Evolutionary conservation across 176 grass and related monocot species (phyloP).

Genomic region (Phragmites australis): DNA sequence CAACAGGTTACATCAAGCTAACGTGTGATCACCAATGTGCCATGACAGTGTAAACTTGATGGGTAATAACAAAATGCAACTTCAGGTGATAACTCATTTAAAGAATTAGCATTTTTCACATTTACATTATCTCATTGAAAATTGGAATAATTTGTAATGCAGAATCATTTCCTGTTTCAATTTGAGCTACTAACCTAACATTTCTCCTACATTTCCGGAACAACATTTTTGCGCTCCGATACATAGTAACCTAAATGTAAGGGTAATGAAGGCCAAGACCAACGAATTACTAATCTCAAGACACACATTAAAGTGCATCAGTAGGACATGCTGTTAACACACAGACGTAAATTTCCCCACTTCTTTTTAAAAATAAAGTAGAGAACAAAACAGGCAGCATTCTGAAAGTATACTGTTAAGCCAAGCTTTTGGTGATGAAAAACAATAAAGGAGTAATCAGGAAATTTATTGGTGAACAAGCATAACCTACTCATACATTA

Average conservation of each 20-base stretch:
- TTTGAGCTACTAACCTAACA: background rate
- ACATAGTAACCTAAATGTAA: background rate
- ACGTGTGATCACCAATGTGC: background rate
- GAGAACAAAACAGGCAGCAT: background rate
- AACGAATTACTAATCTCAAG: background rate
- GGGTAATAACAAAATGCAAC: background rate
- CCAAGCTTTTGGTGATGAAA: background rate
- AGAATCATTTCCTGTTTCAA: background rate
- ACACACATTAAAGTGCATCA: background rate
- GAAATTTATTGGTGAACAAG: background rate
- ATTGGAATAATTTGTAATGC: background rate
- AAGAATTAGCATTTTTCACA: background rate
- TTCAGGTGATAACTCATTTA: background rate
- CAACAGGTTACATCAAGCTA: background rate
- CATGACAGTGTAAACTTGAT: background rate
- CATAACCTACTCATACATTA: background rate
- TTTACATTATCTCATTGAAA: background rate
- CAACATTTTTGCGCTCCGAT: no score
- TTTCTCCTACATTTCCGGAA: no score
- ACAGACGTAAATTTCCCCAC: background rate
- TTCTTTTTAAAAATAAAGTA: background rate
- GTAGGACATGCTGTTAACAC: background rate
- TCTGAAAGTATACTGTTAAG: background rate
- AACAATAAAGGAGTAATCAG: background rate
- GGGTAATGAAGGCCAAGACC: background rate